Evolutionary conservation across 192 early-diverging fungal species (phyloP).

Genomic region (Rhizophagus sp.): DNA sequence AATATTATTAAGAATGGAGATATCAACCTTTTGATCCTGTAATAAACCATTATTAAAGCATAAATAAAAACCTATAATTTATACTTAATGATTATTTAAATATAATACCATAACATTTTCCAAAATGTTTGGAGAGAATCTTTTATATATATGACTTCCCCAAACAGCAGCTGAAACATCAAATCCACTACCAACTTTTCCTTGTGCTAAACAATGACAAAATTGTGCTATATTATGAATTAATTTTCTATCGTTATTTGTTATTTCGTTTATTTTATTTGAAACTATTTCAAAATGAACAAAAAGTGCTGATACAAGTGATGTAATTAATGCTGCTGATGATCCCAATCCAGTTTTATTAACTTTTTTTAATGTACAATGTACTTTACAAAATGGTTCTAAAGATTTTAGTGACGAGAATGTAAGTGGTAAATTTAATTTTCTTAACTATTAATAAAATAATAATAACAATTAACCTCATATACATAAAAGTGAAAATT

Average conservation of each 20-base stretch:
- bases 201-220: conserved; percentile 96
- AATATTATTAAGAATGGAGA: conserved; percentile 36
- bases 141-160: conserved; percentile 83
- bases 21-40: conserved; percentile 37
- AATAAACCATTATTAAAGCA: not conserved
- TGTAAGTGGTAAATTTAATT: conserved; percentile 47
- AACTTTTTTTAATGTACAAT: conserved; percentile 66
- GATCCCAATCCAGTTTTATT: conserved; percentile 97
- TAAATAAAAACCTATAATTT: not conserved
- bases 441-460: not conserved
- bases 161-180: conserved; percentile 93
- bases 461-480: not conserved
- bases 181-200: conserved; percentile 96
- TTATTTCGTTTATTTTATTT: conserved; percentile 12
- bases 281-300: conserved; percentile 63
- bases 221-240: conserved; percentile 90
- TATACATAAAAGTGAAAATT: too few relatives aligned
- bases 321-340: conserved; percentile 95
- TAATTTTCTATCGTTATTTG: conserved; percentile 45
- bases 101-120: conserved; percentile 52
- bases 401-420: conserved; percentile 58
- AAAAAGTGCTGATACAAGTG: conserved; percentile 79
- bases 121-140: conserved; percentile 77
- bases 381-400: conserved; percentile 63
- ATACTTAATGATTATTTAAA: not conserved